Percentiles rank a stretch among this genome's conserved stretches.
Conservation (phyloP, 345 rosid genomes). For the Salix exigua region DNA sequence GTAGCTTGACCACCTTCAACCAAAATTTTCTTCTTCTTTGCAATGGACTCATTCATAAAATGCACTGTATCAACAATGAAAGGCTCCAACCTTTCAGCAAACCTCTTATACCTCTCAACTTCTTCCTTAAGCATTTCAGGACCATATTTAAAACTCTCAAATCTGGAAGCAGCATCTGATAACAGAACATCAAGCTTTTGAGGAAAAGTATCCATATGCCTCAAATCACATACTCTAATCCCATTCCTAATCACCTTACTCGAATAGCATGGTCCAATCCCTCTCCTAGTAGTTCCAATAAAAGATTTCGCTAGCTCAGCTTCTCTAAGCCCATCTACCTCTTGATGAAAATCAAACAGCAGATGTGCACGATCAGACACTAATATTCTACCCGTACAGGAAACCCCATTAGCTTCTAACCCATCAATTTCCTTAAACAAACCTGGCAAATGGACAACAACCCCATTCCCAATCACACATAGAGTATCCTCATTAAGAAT, state of each 20-base stretch:
- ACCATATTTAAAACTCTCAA: slow-evolving; percentile 58
- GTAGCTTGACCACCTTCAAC: slow-evolving; percentile 99
- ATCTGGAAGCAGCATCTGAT: slow-evolving; percentile 76
- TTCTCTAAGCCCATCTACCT: slow-evolving; percentile 79
- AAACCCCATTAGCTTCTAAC: slow-evolving; percentile 70
- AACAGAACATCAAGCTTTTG: slow-evolving; percentile 78
- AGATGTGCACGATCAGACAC: slow-evolving; percentile 94
- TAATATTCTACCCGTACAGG: slow-evolving; percentile 83
- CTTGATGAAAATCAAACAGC: slow-evolving; percentile 91
- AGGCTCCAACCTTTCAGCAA: slow-evolving; percentile 88
- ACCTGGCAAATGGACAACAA: slow-evolving; percentile 87
- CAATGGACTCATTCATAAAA: slow-evolving; percentile 72
- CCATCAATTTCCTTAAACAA: slow-evolving; percentile 84
- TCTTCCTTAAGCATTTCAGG: slow-evolving; percentile 77
- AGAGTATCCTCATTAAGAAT: slow-evolving; percentile 80
- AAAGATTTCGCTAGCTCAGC: slow-evolving; percentile 84
- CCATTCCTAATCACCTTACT: slow-evolving; percentile 85
- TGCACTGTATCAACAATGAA: slow-evolving; percentile 82
- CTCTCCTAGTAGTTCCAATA: slow-evolving; percentile 92
- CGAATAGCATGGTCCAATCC: slow-evolving; percentile 89
- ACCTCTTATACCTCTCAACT: slow-evolving; percentile 87
- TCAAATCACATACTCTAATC: slow-evolving; percentile 83
- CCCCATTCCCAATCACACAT: slow-evolving; percentile 93
- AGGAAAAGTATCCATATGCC: slow-evolving; percentile 91
- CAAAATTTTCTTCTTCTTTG: slow-evolving; percentile 71